Evolutionary conservation across 345 rosid genomes (phyloP).

Genomic region (Acer negundo): DNA sequence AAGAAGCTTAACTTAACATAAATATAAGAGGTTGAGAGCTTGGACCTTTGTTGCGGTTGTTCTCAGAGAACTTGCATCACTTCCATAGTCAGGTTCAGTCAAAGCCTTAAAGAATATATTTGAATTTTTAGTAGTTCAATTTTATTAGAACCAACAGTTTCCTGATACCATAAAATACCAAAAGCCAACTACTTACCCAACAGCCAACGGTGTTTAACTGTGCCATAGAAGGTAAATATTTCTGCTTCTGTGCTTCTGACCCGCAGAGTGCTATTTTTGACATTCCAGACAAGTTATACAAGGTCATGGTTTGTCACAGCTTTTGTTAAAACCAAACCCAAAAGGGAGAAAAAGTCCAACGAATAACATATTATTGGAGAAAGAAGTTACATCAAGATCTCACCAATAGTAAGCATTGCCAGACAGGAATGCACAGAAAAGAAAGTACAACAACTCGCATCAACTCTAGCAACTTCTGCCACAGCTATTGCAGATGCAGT

Average conservation of each 20-base stretch:
- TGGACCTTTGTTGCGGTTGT: constrained; percentile 87
- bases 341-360: constrained; percentile 2
- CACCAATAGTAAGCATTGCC: constrained; percentile 96
- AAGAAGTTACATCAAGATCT: constrained; percentile 26
- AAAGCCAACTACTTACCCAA: constrained; percentile 64
- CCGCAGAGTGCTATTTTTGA: constrained; percentile 81
- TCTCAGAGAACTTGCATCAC: constrained; percentile 85
- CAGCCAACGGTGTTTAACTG: constrained; percentile 67
- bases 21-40: constrained; percentile 16
- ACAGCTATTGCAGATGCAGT: constrained; percentile 65
- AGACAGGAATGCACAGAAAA: constrained; percentile 84
- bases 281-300: constrained; percentile 25
- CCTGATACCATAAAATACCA: neutral
- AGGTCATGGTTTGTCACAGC: constrained; percentile 12
- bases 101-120: constrained; percentile 54
- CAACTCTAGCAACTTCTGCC: constrained; percentile 93
- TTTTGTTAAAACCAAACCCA: neutral
- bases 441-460: constrained; percentile 96
- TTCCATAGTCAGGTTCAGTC: constrained; percentile 96
- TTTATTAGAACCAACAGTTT: constrained; percentile 2
- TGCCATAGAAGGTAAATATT: constrained; percentile 86
- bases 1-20: neutral
- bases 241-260: constrained; percentile 84
- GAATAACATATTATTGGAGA: neutral
- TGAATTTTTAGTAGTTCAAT: constrained; percentile 25